Evolutionary conservation across 148 eudicot genomes (phyloP).

Genomic region (Rhododendron williamsianum): DNA sequence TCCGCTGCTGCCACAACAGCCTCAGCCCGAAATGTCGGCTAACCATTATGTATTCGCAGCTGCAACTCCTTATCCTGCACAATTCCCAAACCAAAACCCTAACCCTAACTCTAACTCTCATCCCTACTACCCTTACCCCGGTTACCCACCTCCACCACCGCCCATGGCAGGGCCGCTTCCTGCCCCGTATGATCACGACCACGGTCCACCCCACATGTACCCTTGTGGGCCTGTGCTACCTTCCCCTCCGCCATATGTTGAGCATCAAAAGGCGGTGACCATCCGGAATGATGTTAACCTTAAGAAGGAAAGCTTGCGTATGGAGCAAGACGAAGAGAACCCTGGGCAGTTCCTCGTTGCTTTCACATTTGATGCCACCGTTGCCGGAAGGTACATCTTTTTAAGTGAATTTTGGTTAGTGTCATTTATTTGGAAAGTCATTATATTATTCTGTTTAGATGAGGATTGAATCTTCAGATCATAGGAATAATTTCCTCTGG

Average conservation of each 20-base stretch:
- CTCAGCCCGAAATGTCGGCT: conserved; percentile 38
- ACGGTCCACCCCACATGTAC: conserved; percentile 39
- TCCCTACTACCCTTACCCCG: conserved; percentile 63
- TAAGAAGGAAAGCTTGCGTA: conserved; percentile 79
- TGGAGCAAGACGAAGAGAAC: conserved; percentile 66
- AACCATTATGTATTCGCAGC: conserved; percentile 77
- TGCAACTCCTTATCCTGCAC: conserved; percentile 58
- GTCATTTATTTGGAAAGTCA: neutral
- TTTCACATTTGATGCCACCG: conserved; percentile 82
- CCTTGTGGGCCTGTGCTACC: conserved; percentile 57
- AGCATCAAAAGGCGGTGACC: conserved; percentile 92
- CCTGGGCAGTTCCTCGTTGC: conserved; percentile 78
- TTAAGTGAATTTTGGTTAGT: neutral
- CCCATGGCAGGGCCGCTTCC: conserved; percentile 61
- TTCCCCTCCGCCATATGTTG: conserved; percentile 57
- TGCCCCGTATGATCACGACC: conserved; percentile 74
- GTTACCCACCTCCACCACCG: conserved; percentile 38
- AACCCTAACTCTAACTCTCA: conserved; percentile 40
- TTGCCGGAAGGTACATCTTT: conserved; percentile 69
- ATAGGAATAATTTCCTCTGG: neutral
- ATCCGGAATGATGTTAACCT: conserved; percentile 81
- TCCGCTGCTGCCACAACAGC: conserved; percentile 37
- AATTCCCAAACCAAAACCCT: conserved; percentile 46
- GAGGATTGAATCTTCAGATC: neutral
- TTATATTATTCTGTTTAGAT: neutral